Evolutionary conservation across 2,329 filamentous ascomycete genomes (phyloP).

Genomic region (Aureobasidium sp.): DNA sequence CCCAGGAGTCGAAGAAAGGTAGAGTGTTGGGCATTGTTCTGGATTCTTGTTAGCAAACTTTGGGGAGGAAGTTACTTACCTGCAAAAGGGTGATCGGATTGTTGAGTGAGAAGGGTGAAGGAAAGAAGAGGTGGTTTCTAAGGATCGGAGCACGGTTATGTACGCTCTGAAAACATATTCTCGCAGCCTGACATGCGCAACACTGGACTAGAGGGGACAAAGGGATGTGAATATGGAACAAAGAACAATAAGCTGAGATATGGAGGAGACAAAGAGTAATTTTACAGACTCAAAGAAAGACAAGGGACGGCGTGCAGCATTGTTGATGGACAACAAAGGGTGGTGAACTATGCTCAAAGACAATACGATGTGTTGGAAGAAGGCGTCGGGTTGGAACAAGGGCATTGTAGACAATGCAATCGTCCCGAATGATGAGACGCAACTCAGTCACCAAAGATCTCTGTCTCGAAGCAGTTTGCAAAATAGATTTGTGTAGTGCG

Average conservation of each 20-base stretch:
- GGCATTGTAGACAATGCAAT: not conserved
- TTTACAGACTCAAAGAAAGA: not conserved
- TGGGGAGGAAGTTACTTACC: not conserved
- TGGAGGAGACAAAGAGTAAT: not conserved
- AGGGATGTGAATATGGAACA: not conserved
- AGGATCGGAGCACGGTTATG: not conserved
- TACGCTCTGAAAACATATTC: not conserved
- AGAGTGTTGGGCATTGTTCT: not conserved
- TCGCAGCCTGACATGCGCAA: no score
- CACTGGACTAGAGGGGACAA: not conserved
- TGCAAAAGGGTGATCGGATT: not conserved
- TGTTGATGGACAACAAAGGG: not conserved
- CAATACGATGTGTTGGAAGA: not conserved
- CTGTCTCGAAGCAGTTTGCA: not conserved
- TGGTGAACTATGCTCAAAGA: not conserved
- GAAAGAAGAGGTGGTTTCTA: not conserved
- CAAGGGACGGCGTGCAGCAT: not conserved
- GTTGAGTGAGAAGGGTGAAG: not conserved
- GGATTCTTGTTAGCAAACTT: not conserved
- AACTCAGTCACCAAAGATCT: not conserved
- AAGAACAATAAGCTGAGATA: not conserved
- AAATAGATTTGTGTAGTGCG: not conserved
- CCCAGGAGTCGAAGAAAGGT: not conserved
- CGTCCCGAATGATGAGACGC: not conserved
- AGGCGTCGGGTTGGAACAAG: not conserved